Evolutionary conservation across 1,284 basidiomycete species (phyloP), one percentile per base, ranked within the genome.

Genomic region (Moesziomyces parantarcticus): DNA sequence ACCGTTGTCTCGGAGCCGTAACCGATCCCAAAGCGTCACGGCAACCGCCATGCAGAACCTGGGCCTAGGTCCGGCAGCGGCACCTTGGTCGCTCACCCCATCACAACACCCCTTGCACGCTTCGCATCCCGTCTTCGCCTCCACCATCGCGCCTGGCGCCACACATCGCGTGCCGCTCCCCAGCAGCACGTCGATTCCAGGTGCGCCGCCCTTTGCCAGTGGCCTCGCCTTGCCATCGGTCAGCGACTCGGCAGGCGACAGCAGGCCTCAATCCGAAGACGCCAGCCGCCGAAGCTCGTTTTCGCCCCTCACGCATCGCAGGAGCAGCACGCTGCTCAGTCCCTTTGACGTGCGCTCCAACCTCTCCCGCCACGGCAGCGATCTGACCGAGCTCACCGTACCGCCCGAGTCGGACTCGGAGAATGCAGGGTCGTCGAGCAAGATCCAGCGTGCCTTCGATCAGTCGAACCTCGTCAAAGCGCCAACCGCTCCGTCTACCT

Each of bases 311-410:
- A 55, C 48, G 14, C 57, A 58, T 23, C 63, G 60, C 34, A 46
- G 52, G 7, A 47, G 54, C 41, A 61, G 58, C 57, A 34, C 36
- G 16, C 22, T 54, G 14, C 18, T 57, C 25, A 58, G 62, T 14
- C 58, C 63, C 6, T 58, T 52, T 26, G 60, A 62, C 26, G 14
- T 25, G 18, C 44, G 54, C 22, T 44, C 43, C 41, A 49, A 49
- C 18, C 48, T 73, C 16, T 68, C 61, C 10, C 65, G 70, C 29
- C 60, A 65, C 50, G 60, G 64, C 3, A 67, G 64, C 57, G 70
- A 57, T 21, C 64, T 64, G 47, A 73, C 65, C 5, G 70, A 73
- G 8, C 41, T 72, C 41, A 72, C 69, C 10, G 5, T 72, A 13
- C 69, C 69, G 5, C 16, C 59, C 11, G 69, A 72, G 5, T 57